Evolutionary conservation across 2,329 filamentous ascomycete genomes (phyloP), one percentile per base, ranked within the genome.

Genomic region (Talaromyces sp.): DNA sequence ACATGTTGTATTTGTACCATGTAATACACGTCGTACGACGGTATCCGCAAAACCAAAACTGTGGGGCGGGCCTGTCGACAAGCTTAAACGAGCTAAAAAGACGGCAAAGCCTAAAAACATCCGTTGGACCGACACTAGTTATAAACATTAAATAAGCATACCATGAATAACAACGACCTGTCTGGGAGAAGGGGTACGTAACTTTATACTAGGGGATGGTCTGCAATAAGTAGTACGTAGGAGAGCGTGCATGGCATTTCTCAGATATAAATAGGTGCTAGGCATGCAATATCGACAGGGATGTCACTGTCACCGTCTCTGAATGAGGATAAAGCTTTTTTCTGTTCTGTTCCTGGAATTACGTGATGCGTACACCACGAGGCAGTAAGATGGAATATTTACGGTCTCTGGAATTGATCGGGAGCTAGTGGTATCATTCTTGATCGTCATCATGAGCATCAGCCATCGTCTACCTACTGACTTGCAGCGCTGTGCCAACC

Each of bases 401-500:
- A 33, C 24, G 3, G 45, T 13, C 2, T 37, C 22, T 47, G 10
- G 50, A 13, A 8, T 54, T 37, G 16, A 35, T 27, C 22, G 22
- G 10, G 16, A 37, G 2, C 16, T 10, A 54, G 27, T 35, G 9
- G 31, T 54, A 54, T 37, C n/a, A 8, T 13, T 24, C 9, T 24
- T 56, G 31, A 37, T 56, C 52, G 22, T 22, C 49, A 56, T 37
- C 1, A 8, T 3, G 8, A 22, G 14, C 7, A 16, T 37, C n/a
- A 2, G 24, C 33, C 22, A 37, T 39, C n/a, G 22, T 56, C 8
- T 35, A 11, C 19, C 50, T 63, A 66, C 43, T 63, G 43, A 58
- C 60, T 60, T 13, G 52, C 50, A 27, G 56, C 35, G 43, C 57
- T 67, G 65, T 72, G 67, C 75, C 74, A 76, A 60, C 70, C 75